phyloP scores from a whole-genome alignment of 108 stramenopile genomes.

The Tribonema minus region DNA sequence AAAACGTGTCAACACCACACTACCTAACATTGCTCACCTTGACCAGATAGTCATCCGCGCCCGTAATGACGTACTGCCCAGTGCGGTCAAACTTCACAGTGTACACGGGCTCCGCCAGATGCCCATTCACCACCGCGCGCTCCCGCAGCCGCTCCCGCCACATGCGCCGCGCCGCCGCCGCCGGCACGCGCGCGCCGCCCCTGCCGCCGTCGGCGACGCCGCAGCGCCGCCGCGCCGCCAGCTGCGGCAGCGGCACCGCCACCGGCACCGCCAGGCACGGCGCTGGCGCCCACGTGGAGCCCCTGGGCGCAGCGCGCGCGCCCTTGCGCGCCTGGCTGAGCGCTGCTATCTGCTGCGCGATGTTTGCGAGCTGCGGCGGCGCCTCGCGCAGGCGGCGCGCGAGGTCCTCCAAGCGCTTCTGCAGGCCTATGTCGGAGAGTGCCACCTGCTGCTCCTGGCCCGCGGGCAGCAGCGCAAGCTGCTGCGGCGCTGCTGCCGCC shows the following conservation, averaged over 20 bases:
- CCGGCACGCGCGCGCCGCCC: neutral
- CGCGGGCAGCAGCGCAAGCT: neutral
- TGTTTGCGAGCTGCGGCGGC: neutral
- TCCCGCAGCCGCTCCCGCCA: neutral
- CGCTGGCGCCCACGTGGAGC: neutral
- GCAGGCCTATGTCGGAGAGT: neutral
- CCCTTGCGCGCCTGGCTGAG: neutral
- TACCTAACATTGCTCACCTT: constrained; percentile 63
- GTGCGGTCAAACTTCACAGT: constrained; percentile 79
- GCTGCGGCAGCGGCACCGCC: neutral
- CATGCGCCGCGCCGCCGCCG: neutral
- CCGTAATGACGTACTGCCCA: constrained; percentile 82
- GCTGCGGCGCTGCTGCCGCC: neutral
- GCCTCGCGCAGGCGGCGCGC: too few species aligned
- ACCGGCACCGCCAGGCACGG: neutral
- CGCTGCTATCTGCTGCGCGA: neutral
- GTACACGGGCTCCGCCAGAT: constrained; percentile 75
- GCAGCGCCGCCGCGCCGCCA: neutral
- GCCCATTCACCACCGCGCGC: constrained; percentile 54
- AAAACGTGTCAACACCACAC: too few species aligned
- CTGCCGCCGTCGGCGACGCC: neutral
- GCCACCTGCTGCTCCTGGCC: neutral
- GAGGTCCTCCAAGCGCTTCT: neutral
- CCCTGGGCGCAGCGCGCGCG: neutral
- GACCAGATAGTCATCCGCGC: constrained; percentile 85